Evolutionary conservation across 2,329 filamentous ascomycete species (phyloP).

Genomic region (Blumeria hordei): DNA sequence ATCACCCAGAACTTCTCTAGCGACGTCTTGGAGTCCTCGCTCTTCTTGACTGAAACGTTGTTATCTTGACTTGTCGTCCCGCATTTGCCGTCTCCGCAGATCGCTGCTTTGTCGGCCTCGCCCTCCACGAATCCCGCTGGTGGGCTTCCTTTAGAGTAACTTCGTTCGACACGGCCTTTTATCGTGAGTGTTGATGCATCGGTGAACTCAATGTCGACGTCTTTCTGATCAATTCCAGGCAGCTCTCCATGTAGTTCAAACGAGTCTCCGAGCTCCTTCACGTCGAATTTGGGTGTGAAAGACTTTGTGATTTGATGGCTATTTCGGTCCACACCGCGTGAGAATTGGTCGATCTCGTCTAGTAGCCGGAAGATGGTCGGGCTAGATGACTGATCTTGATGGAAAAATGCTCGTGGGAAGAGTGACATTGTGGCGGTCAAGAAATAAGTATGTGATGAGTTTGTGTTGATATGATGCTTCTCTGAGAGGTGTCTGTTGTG

Average conservation of each 20-base stretch:
- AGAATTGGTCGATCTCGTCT: constrained; percentile 36
- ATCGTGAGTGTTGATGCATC: constrained; percentile 51
- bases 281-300: constrained; percentile 58
- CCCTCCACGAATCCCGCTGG: not conserved
- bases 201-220: constrained; percentile 56
- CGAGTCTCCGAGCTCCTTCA: constrained; percentile 39
- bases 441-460: no score
- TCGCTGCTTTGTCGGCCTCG: no score
- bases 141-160: not conserved
- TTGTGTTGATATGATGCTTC: no score
- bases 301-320: constrained; percentile 24
- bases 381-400: constrained; percentile 22
- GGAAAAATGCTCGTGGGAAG: constrained; percentile 26
- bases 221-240: constrained; percentile 48
- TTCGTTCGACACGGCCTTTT: constrained; percentile 42
- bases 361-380: constrained; percentile 38
- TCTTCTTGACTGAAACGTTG: no score
- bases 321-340: constrained; percentile 5
- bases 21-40: not conserved
- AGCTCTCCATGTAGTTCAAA: constrained; percentile 68
- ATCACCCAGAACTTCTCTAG: constrained; percentile 33
- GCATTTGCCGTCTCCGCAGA: no score
- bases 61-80: no score
- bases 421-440: constrained; percentile 27
- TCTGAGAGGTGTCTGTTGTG: no score